phyloP scores from a whole-genome alignment of 331 rosid genomes.

The Pyracantha coccinea region DNA sequence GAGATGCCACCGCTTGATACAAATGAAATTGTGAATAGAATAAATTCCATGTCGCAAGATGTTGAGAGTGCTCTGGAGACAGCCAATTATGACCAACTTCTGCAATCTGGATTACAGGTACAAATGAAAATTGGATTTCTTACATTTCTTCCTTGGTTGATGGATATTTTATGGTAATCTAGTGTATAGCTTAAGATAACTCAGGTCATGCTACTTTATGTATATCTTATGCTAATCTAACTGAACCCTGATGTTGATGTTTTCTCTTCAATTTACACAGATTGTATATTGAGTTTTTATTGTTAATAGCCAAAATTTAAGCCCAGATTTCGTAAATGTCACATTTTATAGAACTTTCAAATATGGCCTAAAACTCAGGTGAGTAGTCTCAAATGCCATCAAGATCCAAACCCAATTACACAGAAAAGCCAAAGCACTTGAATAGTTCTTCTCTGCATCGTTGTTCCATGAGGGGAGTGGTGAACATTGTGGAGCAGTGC shows the following conservation, averaged over 20 bases:
- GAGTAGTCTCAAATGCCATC: too few species aligned
- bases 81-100: slow-evolving; percentile 89
- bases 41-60: slow-evolving; percentile 57
- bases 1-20: slow-evolving; percentile 91
- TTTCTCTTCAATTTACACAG: not conserved
- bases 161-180: not conserved
- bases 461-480: too few species aligned
- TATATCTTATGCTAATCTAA: not conserved
- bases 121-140: not conserved
- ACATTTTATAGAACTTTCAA: too few species aligned
- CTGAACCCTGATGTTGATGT: not conserved
- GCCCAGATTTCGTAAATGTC: too few species aligned
- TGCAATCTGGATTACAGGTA: slow-evolving; percentile 96
- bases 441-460: too few species aligned
- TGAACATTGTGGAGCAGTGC: too few species aligned
- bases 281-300: not conserved
- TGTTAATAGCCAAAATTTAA: not conserved
- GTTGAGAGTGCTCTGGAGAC: slow-evolving; percentile 80
- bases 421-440: too few species aligned
- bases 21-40: slow-evolving; percentile 41
- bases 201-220: not conserved
- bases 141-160: not conserved
- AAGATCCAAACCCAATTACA: too few species aligned
- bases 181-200: too few species aligned
- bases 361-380: too few species aligned